Conservation (phyloP, 2,329 filamentous ascomycete species). For the Neonectria hederae region DNA sequence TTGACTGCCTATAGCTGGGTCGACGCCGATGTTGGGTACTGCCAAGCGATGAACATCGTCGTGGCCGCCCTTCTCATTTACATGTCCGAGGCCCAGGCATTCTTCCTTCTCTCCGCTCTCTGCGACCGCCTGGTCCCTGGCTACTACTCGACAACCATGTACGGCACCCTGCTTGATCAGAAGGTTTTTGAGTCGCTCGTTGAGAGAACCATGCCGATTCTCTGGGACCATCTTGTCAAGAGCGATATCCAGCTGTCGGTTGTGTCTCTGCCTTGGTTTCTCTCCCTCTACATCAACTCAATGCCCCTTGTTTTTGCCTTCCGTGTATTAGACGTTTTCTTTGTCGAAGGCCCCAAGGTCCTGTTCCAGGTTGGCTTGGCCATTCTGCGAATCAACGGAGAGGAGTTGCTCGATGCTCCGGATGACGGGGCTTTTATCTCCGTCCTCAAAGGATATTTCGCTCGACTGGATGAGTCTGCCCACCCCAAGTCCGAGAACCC, state of each 20-base stretch:
- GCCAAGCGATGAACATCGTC: constrained; percentile 99
- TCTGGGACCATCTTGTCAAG: constrained; percentile 98
- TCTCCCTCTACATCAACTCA: constrained; percentile 98
- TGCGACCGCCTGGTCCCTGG: constrained; percentile 94
- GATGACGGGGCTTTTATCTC: constrained; percentile 98
- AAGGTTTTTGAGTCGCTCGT: constrained; percentile 97
- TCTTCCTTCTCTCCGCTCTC: constrained; percentile 89
- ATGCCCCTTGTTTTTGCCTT: constrained; percentile 99
- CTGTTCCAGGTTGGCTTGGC: constrained; percentile 96
- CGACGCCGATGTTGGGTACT: constrained; percentile 95
- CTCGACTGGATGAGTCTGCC: constrained; percentile 91
- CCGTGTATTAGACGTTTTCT: constrained; percentile 95
- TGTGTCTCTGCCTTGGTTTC: constrained; percentile 96
- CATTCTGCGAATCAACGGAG: constrained; percentile 96
- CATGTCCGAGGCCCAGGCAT: constrained; percentile 95
- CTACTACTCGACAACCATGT: constrained; percentile 99
- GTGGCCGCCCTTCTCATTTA: constrained; percentile 98
- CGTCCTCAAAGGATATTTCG: constrained; percentile 93
- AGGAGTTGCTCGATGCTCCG: constrained; percentile 90
- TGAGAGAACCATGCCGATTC: constrained; percentile 98
- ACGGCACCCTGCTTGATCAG: constrained; percentile 94
- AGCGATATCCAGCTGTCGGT: constrained; percentile 97
- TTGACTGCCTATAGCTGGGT: constrained; percentile 98
- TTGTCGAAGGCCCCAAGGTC: constrained; percentile 96
- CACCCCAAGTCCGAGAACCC: constrained; percentile 96